Conservation (phyloP, 345 rosid genomes). For the Punica granatum region DNA sequence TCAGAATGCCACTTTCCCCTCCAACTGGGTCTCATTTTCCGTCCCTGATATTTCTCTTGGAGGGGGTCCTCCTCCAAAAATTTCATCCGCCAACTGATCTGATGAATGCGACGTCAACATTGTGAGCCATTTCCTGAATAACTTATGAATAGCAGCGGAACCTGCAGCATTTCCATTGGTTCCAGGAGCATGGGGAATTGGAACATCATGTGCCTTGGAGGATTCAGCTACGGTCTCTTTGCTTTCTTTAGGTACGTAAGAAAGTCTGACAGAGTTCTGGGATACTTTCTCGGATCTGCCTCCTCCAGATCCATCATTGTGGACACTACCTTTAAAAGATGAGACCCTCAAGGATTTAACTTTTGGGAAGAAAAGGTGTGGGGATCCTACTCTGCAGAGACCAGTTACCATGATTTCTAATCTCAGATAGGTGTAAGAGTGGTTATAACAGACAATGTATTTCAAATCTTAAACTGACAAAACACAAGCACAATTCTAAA, state of each 20-base stretch:
- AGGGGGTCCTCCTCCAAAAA: constrained; percentile 40
- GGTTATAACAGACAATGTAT: constrained; percentile 4
- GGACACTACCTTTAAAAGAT: constrained; percentile 66
- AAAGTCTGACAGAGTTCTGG: constrained; percentile 51
- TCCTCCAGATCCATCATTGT: constrained; percentile 47
- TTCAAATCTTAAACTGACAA: constrained; percentile 1
- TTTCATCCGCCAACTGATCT: constrained; percentile 39
- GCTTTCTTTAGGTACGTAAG: constrained; percentile 59
- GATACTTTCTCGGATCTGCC: constrained; percentile 41
- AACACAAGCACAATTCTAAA: constrained; percentile 1
- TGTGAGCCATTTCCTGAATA: constrained; percentile 80
- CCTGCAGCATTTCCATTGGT: constrained; percentile 44
- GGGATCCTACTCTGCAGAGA: constrained; percentile 61
- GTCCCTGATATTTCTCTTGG: constrained; percentile 26
- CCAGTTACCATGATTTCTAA: constrained; percentile 14
- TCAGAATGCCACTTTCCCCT: constrained; percentile 28
- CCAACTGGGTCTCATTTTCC: constrained; percentile 20
- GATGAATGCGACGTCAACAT: constrained; percentile 34
- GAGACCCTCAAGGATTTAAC: constrained; percentile 52
- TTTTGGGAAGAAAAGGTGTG: constrained; percentile 32
- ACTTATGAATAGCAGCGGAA: constrained; percentile 62
- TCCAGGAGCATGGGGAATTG: constrained; percentile 56
- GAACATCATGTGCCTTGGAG: constrained; percentile 50
- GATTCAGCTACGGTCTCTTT: constrained; percentile 45
- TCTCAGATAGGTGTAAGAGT: constrained; percentile 11